Evolutionary conservation across 176 grass and related monocot genomes (phyloP), one percentile per base, ranked within the genome.

Genomic region (Bolboschoenus planiculmis): DNA sequence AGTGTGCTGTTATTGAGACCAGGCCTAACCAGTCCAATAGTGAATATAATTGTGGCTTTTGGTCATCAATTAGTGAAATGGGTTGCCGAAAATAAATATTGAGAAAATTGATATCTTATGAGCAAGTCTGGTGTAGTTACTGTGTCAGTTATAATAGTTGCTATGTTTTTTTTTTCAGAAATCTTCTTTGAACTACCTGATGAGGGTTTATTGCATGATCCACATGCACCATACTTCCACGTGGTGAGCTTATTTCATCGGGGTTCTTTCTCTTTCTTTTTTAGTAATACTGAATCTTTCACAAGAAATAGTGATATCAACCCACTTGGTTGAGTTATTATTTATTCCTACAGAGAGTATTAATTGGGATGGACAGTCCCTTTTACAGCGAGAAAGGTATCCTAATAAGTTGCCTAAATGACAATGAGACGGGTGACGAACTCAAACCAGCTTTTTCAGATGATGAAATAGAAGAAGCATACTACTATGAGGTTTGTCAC

Each of bases 181-280:
- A 91, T 98, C 48, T 91, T 95, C 76, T 95, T 98, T 88, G 87
- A 93, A 85, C 89, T 98, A 86, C 93, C 91, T 68, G 87, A 98
- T 56, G 76, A 88, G 4, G 94, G 92, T 85, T 88, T 98, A 63
- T 83, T 95, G 88, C 85, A 88, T 80, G 85, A 98, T 90, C 90
- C 33, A 81, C 81, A 78, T 83, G 87, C 84, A 51, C 44, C 72
- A 62, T 85, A 93, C 84, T 93, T 89, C 75, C 89, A 87, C 64
- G 96, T 89, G 89, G 96, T 98, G 87, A 90, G 88, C 80, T 85
- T 31, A 62, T 51, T 80, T 72, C 31, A 29, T 27, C 15, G 61
- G 21, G 37, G 13, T 70, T 57, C 23, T 81, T 18, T 48, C 40
- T 23, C 7, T 40, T 14, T 47, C 83, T 80, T 64, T 3, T 60